A percentile compares a stretch with the other conserved stretches of the same genome.
phyloP scores from a whole-genome alignment of 805 yeast species.

The Alloascoidea hylecoeti region DNA sequence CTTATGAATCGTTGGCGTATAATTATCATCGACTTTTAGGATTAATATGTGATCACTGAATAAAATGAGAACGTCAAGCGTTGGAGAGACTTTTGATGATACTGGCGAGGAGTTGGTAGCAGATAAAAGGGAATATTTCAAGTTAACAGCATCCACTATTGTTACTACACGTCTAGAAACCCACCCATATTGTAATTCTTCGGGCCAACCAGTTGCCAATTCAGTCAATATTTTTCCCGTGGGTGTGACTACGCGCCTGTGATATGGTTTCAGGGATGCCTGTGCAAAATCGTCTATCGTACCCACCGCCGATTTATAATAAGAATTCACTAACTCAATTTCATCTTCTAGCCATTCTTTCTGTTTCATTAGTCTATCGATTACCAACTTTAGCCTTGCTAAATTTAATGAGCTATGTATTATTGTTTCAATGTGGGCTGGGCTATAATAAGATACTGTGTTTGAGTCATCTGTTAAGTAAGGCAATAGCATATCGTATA shows the following conservation, averaged over 20 bases:
- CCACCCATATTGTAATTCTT: slow-evolving; percentile 82
- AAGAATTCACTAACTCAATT: slow-evolving; percentile 19
- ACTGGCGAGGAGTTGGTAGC: slow-evolving; percentile 10
- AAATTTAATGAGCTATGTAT: slow-evolving; percentile 61
- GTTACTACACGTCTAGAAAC: slow-evolving; percentile 73
- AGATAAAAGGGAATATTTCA: slow-evolving; percentile 8
- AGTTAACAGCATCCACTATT: slow-evolving; percentile 35
- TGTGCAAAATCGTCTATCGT: slow-evolving; percentile 78
- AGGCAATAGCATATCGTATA: slow-evolving; percentile 22
- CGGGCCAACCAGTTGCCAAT: slow-evolving; percentile 78
- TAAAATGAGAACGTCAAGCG: slow-evolving; percentile 46
- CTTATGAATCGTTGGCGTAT: slow-evolving; percentile 18
- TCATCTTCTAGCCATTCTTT: slow-evolving; percentile 27
- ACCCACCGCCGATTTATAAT: slow-evolving; percentile 38
- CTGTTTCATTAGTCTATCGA: slow-evolving; percentile 42
- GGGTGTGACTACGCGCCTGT: slow-evolving; percentile 70
- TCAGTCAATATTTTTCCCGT: slow-evolving; percentile 83
- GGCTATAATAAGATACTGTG: slow-evolving; percentile 22
- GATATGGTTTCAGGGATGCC: slow-evolving; percentile 28
- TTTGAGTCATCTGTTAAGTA: slow-evolving; percentile 15
- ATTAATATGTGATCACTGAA: slow-evolving; percentile 74
- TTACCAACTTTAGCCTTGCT: slow-evolving; percentile 51
- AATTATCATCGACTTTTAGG: slow-evolving; percentile 34
- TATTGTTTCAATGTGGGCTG: slow-evolving; percentile 41
- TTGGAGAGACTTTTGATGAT: slow-evolving; percentile 11